Percentiles rank a stretch among this genome's conserved stretches.
Conservation (phyloP, 768 basidiomycete genomes). For the Lactarius indigo region DNA sequence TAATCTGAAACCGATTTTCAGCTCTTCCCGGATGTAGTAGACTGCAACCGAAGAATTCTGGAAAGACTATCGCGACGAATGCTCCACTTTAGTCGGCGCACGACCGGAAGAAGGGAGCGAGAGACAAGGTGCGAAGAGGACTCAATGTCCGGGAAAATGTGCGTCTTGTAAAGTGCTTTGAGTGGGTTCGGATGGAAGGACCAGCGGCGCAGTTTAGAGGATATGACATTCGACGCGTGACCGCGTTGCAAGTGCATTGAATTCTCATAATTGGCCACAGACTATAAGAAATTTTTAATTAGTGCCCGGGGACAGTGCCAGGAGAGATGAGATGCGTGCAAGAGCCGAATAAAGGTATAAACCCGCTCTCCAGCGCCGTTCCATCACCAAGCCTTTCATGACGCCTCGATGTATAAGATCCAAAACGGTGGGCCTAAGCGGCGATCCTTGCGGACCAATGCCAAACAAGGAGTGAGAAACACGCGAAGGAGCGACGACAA, state of each 20-base stretch:
- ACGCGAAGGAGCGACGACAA: conserved; percentile 62
- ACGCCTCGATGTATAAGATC: conserved; percentile 70
- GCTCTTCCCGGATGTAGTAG: not conserved
- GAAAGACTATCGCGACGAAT: conserved; percentile 61
- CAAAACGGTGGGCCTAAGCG: conserved; percentile 58
- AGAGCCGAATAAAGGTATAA: conserved; percentile 59
- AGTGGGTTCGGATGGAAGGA: conserved; percentile 36
- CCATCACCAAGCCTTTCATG: conserved; percentile 63
- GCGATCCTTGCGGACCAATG: conserved; percentile 49
- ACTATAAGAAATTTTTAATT: conserved; percentile 39
- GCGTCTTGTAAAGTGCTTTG: conserved; percentile 44
- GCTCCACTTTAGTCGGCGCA: conserved; percentile 70
- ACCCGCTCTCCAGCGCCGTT: conserved; percentile 63
- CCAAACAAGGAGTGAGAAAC: conserved; percentile 64
- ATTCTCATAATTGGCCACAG: conserved; percentile 63
- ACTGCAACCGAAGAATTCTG: conserved; percentile 29
- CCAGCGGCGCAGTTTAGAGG: conserved; percentile 52
- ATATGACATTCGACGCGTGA: conserved; percentile 50
- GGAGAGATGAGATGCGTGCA: conserved; percentile 38
- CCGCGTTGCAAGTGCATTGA: conserved; percentile 50
- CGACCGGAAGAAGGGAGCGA: conserved; percentile 56
- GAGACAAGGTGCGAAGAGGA: conserved; percentile 54
- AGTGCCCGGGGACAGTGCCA: conserved; percentile 4
- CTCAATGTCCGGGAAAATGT: conserved; percentile 62
- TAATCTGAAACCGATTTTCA: not conserved